Evolutionary conservation across 208 protist species (phyloP), one percentile per base, ranked within the genome.

Genomic region (Trypanosoma caninum): DNA sequence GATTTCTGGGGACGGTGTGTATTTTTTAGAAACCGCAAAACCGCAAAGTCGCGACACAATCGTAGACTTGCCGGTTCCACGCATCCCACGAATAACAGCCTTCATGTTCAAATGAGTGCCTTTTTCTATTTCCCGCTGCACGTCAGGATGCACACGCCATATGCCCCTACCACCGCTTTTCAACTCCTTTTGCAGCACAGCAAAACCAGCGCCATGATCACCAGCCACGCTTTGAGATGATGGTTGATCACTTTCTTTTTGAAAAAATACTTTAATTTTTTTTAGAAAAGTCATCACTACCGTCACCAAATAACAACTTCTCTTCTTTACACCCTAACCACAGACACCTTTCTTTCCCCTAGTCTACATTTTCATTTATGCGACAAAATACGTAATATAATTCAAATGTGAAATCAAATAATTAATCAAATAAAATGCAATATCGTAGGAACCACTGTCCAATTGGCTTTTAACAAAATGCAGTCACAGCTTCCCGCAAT

Each of bases 31-130:
- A 14, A 68, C 50, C 13, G 73, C 59, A 66, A 83, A 70, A 2
- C 77, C 80, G 33, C 69, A 81, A 2, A 91, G 74, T 0, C 65
- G 79, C 10, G 87, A 77, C 33, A 94, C 59, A 37, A 91, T 70
- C 5, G 79, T 83, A 18, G 79, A 81, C 60, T 94, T 91, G 25
- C 87, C 87, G 3, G 73, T 78, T 3, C 65, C 65, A 1, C 78
- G 78, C 55, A 82, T 80, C 11, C 84, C 84, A 20, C 87, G 78
- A 1, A 94, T 42, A 37, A 89, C 71, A 7, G 88, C 76, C 67
- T 91, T 94, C 83, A 94, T 91, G 65, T 94, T 91, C 57, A 80
- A 80, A n/a, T 72, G 58, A 14, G 69, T 70, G 2, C 84, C 87
- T 51, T 81, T 79, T 30, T 85, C 64, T 55, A 91, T 78, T 51